phyloP scores from a whole-genome alignment of 495 filamentous ascomycete species.

The Neurospora sublineolata region DNA sequence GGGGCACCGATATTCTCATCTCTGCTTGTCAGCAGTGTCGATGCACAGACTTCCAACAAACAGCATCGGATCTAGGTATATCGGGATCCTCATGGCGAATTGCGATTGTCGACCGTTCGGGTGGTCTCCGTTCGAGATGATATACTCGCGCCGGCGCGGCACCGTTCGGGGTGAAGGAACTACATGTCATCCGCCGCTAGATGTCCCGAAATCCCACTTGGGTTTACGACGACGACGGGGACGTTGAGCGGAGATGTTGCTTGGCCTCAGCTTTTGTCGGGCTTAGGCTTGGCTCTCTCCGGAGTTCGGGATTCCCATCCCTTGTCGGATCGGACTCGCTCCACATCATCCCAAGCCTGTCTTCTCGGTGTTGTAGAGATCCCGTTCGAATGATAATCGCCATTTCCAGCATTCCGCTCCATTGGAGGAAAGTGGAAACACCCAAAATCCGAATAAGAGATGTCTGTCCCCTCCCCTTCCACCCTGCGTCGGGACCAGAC shows the following conservation, averaged over 20 bases:
- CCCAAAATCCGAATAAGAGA: neutral
- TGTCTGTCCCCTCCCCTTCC: neutral
- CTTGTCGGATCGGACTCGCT: neutral
- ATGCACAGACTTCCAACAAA: neutral
- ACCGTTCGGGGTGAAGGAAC: neutral
- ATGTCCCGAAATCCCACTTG: neutral
- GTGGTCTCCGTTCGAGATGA: neutral
- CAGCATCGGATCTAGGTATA: neutral
- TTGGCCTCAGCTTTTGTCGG: neutral
- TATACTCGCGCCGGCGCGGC: neutral
- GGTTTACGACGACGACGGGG: neutral
- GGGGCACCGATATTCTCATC: neutral
- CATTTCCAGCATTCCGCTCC: neutral
- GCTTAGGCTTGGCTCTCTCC: neutral
- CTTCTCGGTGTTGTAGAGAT: neutral
- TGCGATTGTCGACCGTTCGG: neutral
- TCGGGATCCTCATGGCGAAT: neutral
- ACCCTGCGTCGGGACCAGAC: neutral
- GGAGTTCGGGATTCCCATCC: neutral
- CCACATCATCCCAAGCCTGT: neutral
- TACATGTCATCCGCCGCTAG: neutral
- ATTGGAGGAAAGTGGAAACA: neutral
- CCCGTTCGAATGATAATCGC: neutral
- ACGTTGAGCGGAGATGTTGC: neutral
- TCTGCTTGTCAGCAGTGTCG: neutral